A percentile compares a stretch with the other conserved stretches of the same genome.
Conservation (phyloP, 75 land plant species). For the Azolla pinnata region DNA sequence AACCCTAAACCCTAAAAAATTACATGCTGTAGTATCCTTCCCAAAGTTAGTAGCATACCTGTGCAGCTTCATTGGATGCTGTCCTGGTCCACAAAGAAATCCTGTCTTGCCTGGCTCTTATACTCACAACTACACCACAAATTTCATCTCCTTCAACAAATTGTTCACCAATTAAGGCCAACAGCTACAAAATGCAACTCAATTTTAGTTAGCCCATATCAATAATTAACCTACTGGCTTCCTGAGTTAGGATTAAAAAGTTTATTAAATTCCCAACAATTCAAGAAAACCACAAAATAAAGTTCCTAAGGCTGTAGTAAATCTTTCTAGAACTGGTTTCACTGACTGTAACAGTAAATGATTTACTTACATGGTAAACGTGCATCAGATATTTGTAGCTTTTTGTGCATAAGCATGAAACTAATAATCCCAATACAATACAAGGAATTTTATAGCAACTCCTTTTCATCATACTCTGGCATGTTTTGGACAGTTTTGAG, state of each 20-base stretch:
- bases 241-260: not conserved
- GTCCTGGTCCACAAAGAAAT: conserved; percentile 62
- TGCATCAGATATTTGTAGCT: no score
- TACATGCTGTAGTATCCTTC: no score
- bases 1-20: not conserved
- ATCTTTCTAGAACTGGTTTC: not conserved
- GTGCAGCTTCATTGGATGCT: conserved; percentile 56
- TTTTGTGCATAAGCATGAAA: no score
- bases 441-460: no score
- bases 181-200: conserved; percentile 21
- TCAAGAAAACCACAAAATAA: no score
- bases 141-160: conserved; percentile 66
- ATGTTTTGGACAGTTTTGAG: no score
- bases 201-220: not conserved
- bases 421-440: no score
- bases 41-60: conserved; percentile 43
- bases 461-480: no score
- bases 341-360: no score
- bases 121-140: conserved; percentile 65
- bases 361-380: no score
- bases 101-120: conserved; percentile 42
- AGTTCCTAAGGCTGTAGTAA: no score
- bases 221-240: not conserved
- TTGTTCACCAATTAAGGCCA: conserved; percentile 70
- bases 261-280: not conserved